Evolutionary conservation across 108 stramenopile species (phyloP), one percentile per base, ranked within the genome.

Genomic region (Skeletonema marinoi): DNA sequence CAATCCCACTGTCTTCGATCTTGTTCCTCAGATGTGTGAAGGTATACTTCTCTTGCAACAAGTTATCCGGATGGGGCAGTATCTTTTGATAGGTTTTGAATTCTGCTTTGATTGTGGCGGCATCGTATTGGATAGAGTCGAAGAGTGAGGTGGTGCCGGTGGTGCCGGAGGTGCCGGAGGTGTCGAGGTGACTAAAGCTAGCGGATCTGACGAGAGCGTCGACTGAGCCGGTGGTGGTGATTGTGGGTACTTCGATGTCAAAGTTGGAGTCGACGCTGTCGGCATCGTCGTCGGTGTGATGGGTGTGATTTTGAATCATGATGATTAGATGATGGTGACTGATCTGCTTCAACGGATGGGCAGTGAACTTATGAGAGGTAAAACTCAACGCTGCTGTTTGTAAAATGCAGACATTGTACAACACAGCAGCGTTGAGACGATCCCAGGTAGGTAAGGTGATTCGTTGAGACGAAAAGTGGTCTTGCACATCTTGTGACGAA

Each of bases 191-290:
- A n/a, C n/a, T n/a, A n/a, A n/a, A n/a, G n/a, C n/a, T n/a, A n/a
- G n/a, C n/a, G n/a, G n/a, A n/a, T n/a, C n/a, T n/a, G n/a, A n/a
- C 76, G 21, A 71, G 39, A 16, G 62, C 76, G 46, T 71, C 70
- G 36, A 54, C 19, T 36, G 38, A 60, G 6, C 76, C 69, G 31
- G 25, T 36, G 60, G 25, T 67, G 5, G 13, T 35, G 17, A 65
- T 68, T 42, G 78, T 74, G 10, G 78, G 78, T 1, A 74, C 66
- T 67, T 74, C 76, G 6, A 56, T 32, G 21, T 78, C 78, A 30
- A 25, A 78, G 73, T 78, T 78, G 51, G 63, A 66, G n/a, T 78
- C 78, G 64, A 74, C 65, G 65, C 77, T 78, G 17, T 75, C 74
- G 32, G 6, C 29, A 4, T 59, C 39, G 10, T 67, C 32, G 19